A percentile compares a stretch with the other conserved stretches of the same genome.
Evolutionary conservation across 2,329 filamentous ascomycete genomes (phyloP).

Genomic region (Calcarisporium arbuscula): DNA sequence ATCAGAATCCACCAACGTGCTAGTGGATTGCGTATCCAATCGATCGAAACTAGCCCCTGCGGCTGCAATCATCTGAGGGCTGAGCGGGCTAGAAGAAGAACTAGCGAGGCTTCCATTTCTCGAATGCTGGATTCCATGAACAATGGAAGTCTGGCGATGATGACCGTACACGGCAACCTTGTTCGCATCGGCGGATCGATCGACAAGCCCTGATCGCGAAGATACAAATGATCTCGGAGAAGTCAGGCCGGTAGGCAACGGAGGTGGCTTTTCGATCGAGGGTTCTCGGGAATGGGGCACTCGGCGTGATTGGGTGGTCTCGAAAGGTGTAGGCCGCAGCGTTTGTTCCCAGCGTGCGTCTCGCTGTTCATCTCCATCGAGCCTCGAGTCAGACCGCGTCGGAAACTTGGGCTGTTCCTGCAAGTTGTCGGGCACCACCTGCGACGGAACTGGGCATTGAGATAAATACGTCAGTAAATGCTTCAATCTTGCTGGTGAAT

Average conservation of each 20-base stretch:
- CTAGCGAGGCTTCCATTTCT: constrained; percentile 83
- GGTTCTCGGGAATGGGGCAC: constrained; percentile 51
- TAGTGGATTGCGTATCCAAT: constrained; percentile 41
- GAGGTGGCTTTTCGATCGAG: constrained; percentile 48
- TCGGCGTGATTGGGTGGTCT: constrained; percentile 31
- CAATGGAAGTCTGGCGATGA: constrained; percentile 93
- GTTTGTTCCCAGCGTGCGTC: constrained; percentile 45
- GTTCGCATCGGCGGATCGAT: constrained; percentile 49
- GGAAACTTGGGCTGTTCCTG: constrained; percentile 47
- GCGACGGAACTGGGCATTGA: constrained; percentile 47
- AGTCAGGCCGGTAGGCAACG: constrained; percentile 19
- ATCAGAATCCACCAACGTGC: constrained; percentile 39
- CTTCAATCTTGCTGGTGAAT: too few relatives aligned
- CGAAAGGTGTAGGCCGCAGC: constrained; percentile 39
- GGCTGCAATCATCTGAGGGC: constrained; percentile 76
- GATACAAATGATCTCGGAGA: constrained; percentile 35
- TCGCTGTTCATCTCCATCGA: constrained; percentile 48
- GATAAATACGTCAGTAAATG: constrained; percentile 10
- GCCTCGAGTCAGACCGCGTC: constrained; percentile 41
- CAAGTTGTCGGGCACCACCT: constrained; percentile 50
- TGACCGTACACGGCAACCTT: constrained; percentile 66
- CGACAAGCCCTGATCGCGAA: constrained; percentile 38
- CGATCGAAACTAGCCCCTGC: constrained; percentile 53
- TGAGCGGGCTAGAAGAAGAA: constrained; percentile 75
- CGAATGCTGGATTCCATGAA: constrained; percentile 90